These are phyloP conservation scores for Fusarium udum DNA, from an alignment of 2,329 filamentous ascomycete species.

Conservation along the genomic window DNA sequence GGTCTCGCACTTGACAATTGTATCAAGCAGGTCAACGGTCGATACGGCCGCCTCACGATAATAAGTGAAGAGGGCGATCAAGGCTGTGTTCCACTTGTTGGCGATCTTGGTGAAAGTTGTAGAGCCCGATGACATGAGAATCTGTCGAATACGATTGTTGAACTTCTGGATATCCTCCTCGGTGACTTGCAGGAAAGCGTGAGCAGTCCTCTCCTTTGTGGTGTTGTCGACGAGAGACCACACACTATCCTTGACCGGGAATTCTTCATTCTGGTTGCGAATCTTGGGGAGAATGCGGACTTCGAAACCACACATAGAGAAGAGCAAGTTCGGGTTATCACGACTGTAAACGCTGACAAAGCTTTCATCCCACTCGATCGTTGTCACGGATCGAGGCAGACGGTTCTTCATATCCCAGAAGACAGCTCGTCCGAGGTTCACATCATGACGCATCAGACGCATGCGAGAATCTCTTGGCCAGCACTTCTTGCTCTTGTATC, in stretches of 20 bases:
- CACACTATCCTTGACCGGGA: constrained; percentile 96
- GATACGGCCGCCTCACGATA: constrained; percentile 98
- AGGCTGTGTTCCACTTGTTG: constrained; percentile 99
- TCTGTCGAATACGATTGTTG: constrained; percentile 98
- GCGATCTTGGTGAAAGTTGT: constrained; percentile 99
- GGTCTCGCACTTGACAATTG: constrained; percentile 98
- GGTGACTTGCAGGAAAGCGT: constrained; percentile 96
- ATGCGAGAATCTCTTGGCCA: constrained; percentile 98
- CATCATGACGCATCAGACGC: constrained; percentile 98
- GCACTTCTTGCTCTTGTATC: constrained; percentile 99
- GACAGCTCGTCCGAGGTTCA: constrained; percentile 94
- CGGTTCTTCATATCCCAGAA: constrained; percentile 99
- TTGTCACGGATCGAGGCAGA: constrained; percentile 91
- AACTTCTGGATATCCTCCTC: constrained; percentile 99
- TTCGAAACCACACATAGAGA: constrained; percentile 98
- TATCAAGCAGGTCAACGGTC: constrained; percentile 91
- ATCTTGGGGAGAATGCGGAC: constrained; percentile 96
- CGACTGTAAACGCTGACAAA: constrained; percentile 98
- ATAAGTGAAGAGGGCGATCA: constrained; percentile 98
- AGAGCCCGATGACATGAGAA: constrained; percentile 98
- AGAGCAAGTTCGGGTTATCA: constrained; percentile 96
- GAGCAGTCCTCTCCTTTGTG: constrained; percentile 94
- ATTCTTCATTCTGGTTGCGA: constrained; percentile 94
- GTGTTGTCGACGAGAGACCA: constrained; percentile 98
- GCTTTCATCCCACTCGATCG: constrained; percentile 98